These are phyloP conservation scores for Metahyphopichia silvanorum DNA, from an alignment of 805 yeast species.

Conservation along the genomic window DNA sequence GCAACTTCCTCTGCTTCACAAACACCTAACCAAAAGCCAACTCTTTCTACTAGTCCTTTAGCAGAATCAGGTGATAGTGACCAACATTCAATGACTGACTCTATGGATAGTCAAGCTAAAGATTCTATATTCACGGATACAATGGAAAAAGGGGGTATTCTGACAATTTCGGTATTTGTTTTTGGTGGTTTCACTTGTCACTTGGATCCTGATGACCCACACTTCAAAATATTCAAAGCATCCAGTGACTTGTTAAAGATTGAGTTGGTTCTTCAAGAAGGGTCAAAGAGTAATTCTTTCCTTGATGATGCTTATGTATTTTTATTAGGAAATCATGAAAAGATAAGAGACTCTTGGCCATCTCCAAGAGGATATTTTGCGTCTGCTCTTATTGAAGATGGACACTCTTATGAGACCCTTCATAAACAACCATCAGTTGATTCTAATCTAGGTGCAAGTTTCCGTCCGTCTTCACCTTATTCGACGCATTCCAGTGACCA, in stretches of 20 bases:
- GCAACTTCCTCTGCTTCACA: background rate
- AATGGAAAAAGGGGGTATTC: slow-evolving; percentile 12
- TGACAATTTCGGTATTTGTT: slow-evolving; percentile 26
- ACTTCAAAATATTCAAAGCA: slow-evolving; percentile 20
- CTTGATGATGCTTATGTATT: slow-evolving; percentile 19
- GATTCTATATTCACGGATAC: slow-evolving; percentile 4
- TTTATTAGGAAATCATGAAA: slow-evolving; percentile 5
- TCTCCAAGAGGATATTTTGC: slow-evolving; percentile 40
- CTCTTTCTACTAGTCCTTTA: background rate
- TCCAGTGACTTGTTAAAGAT: slow-evolving; percentile 32
- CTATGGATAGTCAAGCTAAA: background rate
- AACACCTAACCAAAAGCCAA: background rate
- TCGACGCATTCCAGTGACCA: slow-evolving; percentile 2
- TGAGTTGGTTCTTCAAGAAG: slow-evolving; percentile 24
- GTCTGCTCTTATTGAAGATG: slow-evolving; percentile 24
- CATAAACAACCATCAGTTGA: background rate
- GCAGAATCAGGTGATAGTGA: background rate
- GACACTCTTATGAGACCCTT: slow-evolving; percentile 12
- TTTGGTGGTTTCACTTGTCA: slow-evolving; percentile 36
- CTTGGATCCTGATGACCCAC: slow-evolving; percentile 7
- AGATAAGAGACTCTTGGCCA: slow-evolving; percentile 19
- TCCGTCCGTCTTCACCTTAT: slow-evolving; percentile 1
- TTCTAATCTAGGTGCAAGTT: too few relatives aligned
- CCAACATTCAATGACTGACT: slow-evolving; percentile 1
- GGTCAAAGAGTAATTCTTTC: slow-evolving; percentile 8